Evolutionary conservation across 148 eudicot species (phyloP).

Genomic region (Linanthus parryae): DNA sequence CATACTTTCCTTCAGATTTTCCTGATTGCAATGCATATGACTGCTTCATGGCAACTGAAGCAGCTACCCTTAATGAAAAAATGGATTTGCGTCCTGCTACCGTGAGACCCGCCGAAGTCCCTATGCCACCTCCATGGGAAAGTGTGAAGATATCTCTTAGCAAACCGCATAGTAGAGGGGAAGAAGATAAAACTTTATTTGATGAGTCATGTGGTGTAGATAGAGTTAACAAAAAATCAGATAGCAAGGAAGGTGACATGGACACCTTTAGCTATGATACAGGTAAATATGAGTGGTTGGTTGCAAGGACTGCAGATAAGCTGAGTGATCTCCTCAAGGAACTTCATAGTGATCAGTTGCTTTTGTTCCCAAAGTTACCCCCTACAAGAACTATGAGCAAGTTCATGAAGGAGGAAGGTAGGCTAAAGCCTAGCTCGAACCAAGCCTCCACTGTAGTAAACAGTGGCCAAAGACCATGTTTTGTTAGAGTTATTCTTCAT

Average conservation of each 20-base stretch:
- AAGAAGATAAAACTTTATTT: no score
- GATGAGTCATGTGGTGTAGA: slow-evolving; percentile 6
- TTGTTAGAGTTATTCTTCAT: slow-evolving; percentile 60
- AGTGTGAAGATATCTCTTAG: no score
- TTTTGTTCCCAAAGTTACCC: slow-evolving; percentile 34
- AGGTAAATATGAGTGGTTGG: slow-evolving; percentile 22
- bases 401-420: slow-evolving; percentile 43
- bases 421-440: slow-evolving; percentile 25
- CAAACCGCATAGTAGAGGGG: no score
- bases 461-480: slow-evolving; percentile 36
- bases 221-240: slow-evolving; percentile 8
- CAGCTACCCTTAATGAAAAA: slow-evolving; percentile 26
- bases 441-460: slow-evolving; percentile 10
- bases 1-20: slow-evolving; percentile 75
- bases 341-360: slow-evolving; percentile 29
- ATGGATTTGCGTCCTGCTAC: slow-evolving; percentile 39
- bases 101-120: slow-evolving; percentile 47
- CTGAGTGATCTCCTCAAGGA: slow-evolving; percentile 34
- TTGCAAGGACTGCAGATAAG: slow-evolving; percentile 58
- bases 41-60: slow-evolving; percentile 44
- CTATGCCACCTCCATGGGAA: slow-evolving; percentile 72
- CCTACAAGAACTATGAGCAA: slow-evolving; percentile 23
- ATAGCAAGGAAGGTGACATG: slow-evolving; percentile 7
- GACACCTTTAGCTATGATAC: slow-evolving; percentile 8
- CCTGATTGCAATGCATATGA: slow-evolving; percentile 72